A percentile compares a stretch with the other conserved stretches of the same genome.
Evolutionary conservation across 2,329 filamentous ascomycete species (phyloP).

Genomic region (Phyllosticta capitalensis): DNA sequence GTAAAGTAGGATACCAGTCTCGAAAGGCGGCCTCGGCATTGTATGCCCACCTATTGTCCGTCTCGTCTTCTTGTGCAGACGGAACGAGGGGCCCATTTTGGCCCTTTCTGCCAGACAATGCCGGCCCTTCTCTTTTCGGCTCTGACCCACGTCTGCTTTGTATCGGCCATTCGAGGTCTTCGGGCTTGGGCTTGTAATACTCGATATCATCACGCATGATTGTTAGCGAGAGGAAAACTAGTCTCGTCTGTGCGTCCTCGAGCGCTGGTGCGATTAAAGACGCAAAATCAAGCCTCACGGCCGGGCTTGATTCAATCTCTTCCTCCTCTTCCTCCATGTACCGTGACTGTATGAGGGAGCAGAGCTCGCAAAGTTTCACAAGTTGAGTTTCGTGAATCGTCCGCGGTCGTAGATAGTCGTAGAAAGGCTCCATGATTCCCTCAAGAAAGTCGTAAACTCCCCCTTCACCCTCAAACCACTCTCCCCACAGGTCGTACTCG

Average conservation of each 20-base stretch:
- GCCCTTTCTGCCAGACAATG: conserved; percentile 45
- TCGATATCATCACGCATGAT: conserved; percentile 59
- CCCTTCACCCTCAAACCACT: conserved; percentile 56
- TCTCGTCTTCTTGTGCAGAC: conserved; percentile 40
- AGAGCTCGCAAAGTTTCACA: conserved; percentile 57
- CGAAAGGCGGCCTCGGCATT: conserved; percentile 48
- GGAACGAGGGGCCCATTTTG: conserved; percentile 28
- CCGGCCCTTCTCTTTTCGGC: conserved; percentile 33
- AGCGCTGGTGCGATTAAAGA: conserved; percentile 53
- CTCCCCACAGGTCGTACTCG: conserved; percentile 57
- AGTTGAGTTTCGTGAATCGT: conserved; percentile 60
- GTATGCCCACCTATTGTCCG: conserved; percentile 43
- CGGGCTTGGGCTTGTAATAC: conserved; percentile 53
- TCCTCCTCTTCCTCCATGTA: conserved; percentile 50
- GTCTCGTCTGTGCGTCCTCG: conserved; percentile 57
- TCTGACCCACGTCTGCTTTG: conserved; percentile 37
- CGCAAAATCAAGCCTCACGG: conserved; percentile 52
- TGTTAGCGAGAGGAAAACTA: conserved; percentile 56
- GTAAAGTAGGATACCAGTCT: conserved; percentile 58
- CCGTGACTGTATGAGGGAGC: conserved; percentile 54
- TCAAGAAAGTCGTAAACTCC: conserved; percentile 58
- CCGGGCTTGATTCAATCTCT: conserved; percentile 39
- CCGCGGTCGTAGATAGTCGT: conserved; percentile 54
- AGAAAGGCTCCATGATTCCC: conserved; percentile 56
- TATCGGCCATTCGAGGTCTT: conserved; percentile 56